Percentiles rank a stretch among this genome's conserved stretches.
phyloP scores from a whole-genome alignment of 225 moss, liverwort and hornwort genomes.

The Anthoceros angustus region DNA sequence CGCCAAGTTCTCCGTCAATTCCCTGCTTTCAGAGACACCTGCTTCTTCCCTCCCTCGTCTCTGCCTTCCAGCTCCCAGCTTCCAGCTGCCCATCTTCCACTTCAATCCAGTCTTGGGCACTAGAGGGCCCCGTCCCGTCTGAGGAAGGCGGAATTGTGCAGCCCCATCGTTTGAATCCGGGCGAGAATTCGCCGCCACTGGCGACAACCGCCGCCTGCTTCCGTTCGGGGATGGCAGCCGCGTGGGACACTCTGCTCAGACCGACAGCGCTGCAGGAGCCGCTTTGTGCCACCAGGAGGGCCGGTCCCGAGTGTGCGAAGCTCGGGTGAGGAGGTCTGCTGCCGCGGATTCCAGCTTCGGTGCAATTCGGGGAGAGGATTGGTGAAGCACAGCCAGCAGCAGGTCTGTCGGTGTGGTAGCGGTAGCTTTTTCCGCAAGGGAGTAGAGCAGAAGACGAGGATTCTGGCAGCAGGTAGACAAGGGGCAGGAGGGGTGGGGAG shows the following conservation, averaged over 20 bases:
- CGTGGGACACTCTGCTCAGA: neutral
- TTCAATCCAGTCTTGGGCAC: neutral
- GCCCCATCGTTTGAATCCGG: neutral
- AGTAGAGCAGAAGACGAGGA: neutral
- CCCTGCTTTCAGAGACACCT: neutral
- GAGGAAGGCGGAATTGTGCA: neutral
- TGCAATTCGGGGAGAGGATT: too few relatives aligned
- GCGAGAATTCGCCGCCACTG: neutral
- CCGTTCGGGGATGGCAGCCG: neutral
- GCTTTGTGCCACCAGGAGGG: neutral
- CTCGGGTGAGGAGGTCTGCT: neutral
- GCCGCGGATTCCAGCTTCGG: neutral
- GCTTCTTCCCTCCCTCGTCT: neutral
- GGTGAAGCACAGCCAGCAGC: neutral
- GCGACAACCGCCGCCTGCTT: neutral
- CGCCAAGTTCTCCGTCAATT: neutral
- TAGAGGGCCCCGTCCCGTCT: neutral
- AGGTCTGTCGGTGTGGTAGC: neutral
- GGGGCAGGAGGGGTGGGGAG: neutral
- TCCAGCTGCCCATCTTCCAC: neutral
- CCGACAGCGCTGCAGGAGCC: neutral
- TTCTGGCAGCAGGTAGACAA: neutral
- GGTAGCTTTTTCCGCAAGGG: neutral
- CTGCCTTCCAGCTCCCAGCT: neutral
- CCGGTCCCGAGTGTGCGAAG: neutral